phyloP scores from a whole-genome alignment of 2,329 filamentous ascomycete species.

The Aureobasidium sp. region DNA sequence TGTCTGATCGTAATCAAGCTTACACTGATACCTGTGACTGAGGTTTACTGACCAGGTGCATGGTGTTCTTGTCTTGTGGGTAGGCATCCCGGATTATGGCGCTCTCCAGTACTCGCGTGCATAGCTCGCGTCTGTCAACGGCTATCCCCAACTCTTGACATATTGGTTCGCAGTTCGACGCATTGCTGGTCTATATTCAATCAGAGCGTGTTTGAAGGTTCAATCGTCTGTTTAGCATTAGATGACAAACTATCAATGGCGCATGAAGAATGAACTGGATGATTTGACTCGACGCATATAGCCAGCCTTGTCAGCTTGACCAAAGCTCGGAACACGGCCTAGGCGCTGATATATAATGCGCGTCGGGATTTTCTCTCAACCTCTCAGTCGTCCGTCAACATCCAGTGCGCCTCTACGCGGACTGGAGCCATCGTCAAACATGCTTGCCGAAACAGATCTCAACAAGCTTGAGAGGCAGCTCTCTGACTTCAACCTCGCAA shows the following conservation, averaged over 20 bases:
- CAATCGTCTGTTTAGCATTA: no score
- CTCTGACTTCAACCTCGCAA: conserved; percentile 18
- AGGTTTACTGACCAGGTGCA: no score
- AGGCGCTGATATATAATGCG: neutral
- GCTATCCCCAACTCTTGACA: neutral
- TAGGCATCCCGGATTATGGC: neutral
- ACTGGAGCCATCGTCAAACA: neutral
- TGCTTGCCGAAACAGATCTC: conserved; percentile 17
- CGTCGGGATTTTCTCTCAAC: no score
- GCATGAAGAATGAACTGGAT: neutral
- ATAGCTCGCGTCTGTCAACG: neutral
- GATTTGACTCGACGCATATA: neutral
- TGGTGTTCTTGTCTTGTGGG: neutral
- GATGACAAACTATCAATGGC: neutral
- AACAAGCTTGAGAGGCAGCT: conserved; percentile 18
- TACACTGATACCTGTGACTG: neutral
- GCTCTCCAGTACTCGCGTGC: no score
- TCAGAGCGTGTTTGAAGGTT: neutral
- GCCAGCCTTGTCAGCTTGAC: neutral
- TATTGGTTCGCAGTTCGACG: neutral
- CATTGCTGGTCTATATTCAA: no score
- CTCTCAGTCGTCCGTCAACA: neutral
- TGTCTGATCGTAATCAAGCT: neutral
- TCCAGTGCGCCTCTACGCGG: neutral
- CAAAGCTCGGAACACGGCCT: neutral